Conservation (phyloP, 441 rosid genomes). For the Raphanus hybrid region DNA sequence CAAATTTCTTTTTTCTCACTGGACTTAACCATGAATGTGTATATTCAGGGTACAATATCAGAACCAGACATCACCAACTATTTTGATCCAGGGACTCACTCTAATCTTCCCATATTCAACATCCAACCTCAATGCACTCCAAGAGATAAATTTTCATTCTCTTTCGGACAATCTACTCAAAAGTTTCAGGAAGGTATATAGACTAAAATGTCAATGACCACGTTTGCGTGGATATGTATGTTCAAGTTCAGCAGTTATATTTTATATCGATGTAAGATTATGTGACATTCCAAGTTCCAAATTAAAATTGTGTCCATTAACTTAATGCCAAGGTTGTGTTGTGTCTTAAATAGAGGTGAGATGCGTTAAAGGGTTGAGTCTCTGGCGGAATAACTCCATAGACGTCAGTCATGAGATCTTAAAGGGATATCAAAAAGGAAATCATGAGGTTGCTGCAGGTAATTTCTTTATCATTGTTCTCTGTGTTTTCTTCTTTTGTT, state of each 20-base stretch:
- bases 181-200: constrained; percentile 47
- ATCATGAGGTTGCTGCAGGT: constrained; percentile 73
- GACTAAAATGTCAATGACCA: background rate
- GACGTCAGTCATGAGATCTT: constrained; percentile 73
- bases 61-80: constrained; percentile 30
- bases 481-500: background rate
- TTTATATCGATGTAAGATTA: background rate
- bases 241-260: background rate
- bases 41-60: constrained; percentile 64
- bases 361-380: constrained; percentile 61
- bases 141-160: constrained; percentile 45
- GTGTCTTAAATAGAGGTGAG: constrained; percentile 47
- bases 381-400: constrained; percentile 75
- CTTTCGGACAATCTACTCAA: constrained; percentile 54
- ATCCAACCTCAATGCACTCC: constrained; percentile 60
- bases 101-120: constrained; percentile 56
- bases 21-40: constrained; percentile 6
- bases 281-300: background rate
- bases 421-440: constrained; percentile 66
- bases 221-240: background rate
- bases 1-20: background rate
- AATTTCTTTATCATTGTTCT: constrained; percentile 24
- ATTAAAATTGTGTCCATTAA: background rate
- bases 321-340: constrained; percentile 6
- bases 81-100: constrained; percentile 63